phyloP scores from a whole-genome alignment of 495 filamentous ascomycete genomes.

The Aspergillus indologenus region DNA sequence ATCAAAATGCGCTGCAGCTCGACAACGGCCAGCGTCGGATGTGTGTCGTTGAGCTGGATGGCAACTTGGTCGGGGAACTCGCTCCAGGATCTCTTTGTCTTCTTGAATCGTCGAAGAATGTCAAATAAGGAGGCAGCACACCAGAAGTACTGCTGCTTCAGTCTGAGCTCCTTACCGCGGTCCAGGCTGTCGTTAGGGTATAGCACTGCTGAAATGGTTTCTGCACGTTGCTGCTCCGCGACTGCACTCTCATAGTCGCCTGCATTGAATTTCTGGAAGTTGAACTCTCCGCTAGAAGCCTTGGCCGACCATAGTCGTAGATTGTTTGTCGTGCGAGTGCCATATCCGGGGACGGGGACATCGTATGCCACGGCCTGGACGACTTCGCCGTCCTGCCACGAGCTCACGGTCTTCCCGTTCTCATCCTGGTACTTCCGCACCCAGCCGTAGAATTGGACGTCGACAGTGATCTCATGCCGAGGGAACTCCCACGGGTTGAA shows the following conservation, averaged over 20 bases:
- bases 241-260: conserved; percentile 98
- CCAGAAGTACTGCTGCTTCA: conserved; percentile 99
- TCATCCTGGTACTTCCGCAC: conserved; percentile 72
- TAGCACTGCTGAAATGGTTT: conserved; percentile 95
- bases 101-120: conserved; percentile 97
- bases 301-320: conserved; percentile 95
- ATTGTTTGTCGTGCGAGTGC: conserved; percentile 91
- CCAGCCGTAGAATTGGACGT: conserved; percentile 92
- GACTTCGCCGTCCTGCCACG: conserved; percentile 90
- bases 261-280: conserved; percentile 99
- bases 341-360: conserved; percentile 89
- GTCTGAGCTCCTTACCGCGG: conserved; percentile 89
- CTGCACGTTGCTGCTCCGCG: conserved; percentile 89
- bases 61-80: conserved; percentile 94
- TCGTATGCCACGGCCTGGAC: conserved; percentile 94
- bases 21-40: conserved; percentile 93
- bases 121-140: conserved; percentile 94
- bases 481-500: conserved; percentile 99
- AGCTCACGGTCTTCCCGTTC: conserved; percentile 64
- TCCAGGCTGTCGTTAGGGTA: conserved; percentile 98
- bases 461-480: conserved; percentile 88
- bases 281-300: conserved; percentile 93
- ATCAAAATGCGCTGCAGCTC: conserved; percentile 91
- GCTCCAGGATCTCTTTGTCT: conserved; percentile 84
- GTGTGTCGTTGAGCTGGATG: conserved; percentile 97